These are phyloP conservation scores for Moesziomyces sp. DNA, from an alignment of 1,284 basidiomycete genomes.

Conservation along the genomic window DNA sequence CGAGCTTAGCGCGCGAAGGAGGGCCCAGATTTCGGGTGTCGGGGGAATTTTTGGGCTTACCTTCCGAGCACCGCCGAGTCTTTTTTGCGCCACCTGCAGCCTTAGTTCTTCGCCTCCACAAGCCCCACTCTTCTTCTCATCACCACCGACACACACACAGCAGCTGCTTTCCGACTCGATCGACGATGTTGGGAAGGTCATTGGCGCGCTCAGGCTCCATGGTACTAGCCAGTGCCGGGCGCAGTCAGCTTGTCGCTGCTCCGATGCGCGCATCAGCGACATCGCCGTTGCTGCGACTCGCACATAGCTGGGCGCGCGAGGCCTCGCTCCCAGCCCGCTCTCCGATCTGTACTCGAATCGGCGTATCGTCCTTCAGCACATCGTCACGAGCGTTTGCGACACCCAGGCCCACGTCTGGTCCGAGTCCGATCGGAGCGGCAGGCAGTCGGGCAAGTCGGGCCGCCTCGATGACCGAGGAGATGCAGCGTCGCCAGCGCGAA, in stretches of 20 bases:
- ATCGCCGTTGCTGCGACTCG: slow-evolving; percentile 35
- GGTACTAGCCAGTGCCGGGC: slow-evolving; percentile 1
- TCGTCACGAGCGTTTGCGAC: slow-evolving; percentile 8
- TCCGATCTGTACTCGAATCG: background rate
- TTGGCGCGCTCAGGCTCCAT: background rate
- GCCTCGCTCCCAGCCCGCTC: background rate
- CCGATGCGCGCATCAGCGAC: slow-evolving; percentile 19
- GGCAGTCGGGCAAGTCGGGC: background rate
- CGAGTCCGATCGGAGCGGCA: background rate
- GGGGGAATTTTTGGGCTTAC: no score
- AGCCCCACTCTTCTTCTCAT: no score
- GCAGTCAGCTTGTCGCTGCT: background rate
- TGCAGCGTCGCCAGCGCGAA: slow-evolving; percentile 37
- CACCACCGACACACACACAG: no score
- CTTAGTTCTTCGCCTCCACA: no score
- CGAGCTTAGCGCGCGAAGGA: no score
- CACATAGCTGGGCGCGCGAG: slow-evolving; percentile 43
- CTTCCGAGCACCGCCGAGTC: no score
- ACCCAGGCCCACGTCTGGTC: slow-evolving; percentile 2
- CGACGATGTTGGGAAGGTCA: slow-evolving; percentile 10
- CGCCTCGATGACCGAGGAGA: slow-evolving; percentile 27
- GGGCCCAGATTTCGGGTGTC: no score
- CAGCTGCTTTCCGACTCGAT: no score
- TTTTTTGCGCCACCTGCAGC: no score
- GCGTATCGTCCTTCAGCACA: slow-evolving; percentile 19